phyloP scores from a whole-genome alignment of 176 grass and related monocot species.

The Leersia perrieri region DNA sequence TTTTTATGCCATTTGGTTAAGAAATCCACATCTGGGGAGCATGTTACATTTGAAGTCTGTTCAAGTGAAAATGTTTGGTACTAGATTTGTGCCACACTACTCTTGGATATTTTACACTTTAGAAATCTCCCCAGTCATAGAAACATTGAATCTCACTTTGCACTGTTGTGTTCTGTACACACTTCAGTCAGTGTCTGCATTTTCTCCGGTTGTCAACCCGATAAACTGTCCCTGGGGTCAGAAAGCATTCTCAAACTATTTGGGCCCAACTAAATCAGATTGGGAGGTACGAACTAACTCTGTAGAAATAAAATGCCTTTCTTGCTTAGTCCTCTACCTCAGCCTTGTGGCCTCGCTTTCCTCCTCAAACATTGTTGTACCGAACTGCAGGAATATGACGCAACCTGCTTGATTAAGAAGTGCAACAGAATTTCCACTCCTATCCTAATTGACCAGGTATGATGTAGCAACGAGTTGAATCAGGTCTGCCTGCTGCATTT shows the following conservation, averaged over 20 bases:
- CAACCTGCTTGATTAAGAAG: constrained; percentile 71
- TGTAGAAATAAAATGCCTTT: background rate
- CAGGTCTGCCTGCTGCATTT: background rate
- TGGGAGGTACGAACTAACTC: constrained; percentile 67
- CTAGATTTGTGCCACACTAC: background rate
- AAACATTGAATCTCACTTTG: background rate
- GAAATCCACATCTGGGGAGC: background rate
- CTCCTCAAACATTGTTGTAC: background rate
- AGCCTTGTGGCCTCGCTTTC: background rate
- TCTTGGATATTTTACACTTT: background rate
- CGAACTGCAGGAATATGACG: constrained; percentile 72
- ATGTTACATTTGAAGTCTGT: background rate
- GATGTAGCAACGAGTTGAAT: background rate
- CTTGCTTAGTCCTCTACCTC: background rate
- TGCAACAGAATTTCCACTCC: constrained; percentile 56
- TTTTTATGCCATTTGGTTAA: background rate
- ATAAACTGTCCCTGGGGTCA: constrained; percentile 90
- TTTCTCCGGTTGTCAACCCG: constrained; percentile 79
- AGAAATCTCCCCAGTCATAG: background rate
- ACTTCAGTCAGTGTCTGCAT: constrained; percentile 84
- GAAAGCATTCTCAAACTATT: constrained; percentile 98
- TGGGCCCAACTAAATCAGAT: constrained; percentile 68
- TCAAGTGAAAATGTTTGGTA: background rate
- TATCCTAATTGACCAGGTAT: constrained; percentile 98
- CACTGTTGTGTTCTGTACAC: background rate